phyloP scores from a whole-genome alignment of 140 eudicot species.

The Oenanthe javanica region DNA sequence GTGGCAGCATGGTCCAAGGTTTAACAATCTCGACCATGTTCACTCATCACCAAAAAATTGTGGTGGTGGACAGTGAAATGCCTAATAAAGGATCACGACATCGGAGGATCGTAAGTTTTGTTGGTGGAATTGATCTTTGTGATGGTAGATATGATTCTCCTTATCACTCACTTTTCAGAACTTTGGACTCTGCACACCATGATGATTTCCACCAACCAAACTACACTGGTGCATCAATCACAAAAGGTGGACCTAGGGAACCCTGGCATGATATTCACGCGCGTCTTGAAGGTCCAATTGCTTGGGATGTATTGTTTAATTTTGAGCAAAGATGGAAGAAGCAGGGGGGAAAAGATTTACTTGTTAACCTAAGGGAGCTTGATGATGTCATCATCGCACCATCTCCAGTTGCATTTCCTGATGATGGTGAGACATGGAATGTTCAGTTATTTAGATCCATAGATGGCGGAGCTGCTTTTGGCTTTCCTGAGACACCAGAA shows the following conservation, averaged over 20 bases:
- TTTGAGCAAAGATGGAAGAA: constrained; percentile 89
- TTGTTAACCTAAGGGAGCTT: constrained; percentile 55
- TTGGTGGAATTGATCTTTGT: constrained; percentile 86
- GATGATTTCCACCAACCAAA: constrained; percentile 90
- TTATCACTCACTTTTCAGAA: constrained; percentile 67
- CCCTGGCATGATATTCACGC: constrained; percentile 95
- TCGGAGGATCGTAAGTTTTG: constrained; percentile 72
- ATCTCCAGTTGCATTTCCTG: constrained; percentile 59
- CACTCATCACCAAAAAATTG: constrained; percentile 71
- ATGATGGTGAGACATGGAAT: constrained; percentile 48
- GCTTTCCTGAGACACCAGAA: constrained; percentile 49
- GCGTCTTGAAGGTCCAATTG: constrained; percentile 68
- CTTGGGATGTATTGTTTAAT: constrained; percentile 84
- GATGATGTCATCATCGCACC: constrained; percentile 56
- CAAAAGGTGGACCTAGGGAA: constrained; percentile 87
- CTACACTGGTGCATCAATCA: constrained; percentile 49
- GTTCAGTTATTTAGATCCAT: constrained; percentile 59
- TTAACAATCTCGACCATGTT: constrained; percentile 65
- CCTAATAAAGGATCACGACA: constrained; percentile 43
- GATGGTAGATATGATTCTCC: constrained; percentile 79
- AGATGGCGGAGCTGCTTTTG: constrained; percentile 69
- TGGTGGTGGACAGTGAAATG: constrained; percentile 59
- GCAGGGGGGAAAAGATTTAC: constrained; percentile 76
- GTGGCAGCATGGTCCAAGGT: constrained; percentile 59
- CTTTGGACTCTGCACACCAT: constrained; percentile 55